Base-by-base conservation (phyloP, 768 basidiomycete species). In the Boletus subcaerulescens region DNA sequence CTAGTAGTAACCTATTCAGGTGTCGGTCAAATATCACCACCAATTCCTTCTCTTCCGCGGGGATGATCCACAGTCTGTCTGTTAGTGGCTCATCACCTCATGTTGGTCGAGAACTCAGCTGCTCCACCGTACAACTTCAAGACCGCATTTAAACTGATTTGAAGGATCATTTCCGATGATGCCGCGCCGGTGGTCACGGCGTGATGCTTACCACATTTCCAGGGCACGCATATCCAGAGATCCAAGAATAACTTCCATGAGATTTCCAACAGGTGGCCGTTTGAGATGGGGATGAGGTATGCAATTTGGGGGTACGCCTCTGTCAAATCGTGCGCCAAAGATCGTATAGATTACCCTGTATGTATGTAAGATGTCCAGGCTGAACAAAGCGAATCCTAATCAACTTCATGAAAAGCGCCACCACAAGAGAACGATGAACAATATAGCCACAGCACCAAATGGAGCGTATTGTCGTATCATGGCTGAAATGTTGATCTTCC, bases 391-490 rank as follows among this genome's bases (percentile, higher is more conserved):
- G 36, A 40, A 26, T 47, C 52, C 40, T 56, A 45, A 49, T 57
- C 42, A 40, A 51, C 58, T 60, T 75, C 64, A 85, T 74, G 76
- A 80, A 71, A 91, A 90, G 68, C 85, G 83, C 89, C 90, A 92
- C 74, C 83, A 89, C 39, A 91, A 63, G 47, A 92, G 65, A 59
- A 92, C 78, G 59, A 98, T 75, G 50, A 97, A 64, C 61, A 99
- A 78, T 59, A 98, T 75, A 18, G 77, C 82, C 42, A 95, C 80
- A 18, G 88, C 93, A 44, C 82, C 94, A 51, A 98, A 72, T 3
- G 97, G 97, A 38, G 95, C 97, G 73, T 95, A 99, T 67, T 98
- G 93, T 57, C 97, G 85, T 60, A 98, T 69, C 86, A 98, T 88
- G 14, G 94, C 93, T 61, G 95, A 83, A 51, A 95, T 68, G 67